Base-by-base conservation (phyloP, 768 basidiomycete species). In the Xerocomus potaroensis region DNA sequence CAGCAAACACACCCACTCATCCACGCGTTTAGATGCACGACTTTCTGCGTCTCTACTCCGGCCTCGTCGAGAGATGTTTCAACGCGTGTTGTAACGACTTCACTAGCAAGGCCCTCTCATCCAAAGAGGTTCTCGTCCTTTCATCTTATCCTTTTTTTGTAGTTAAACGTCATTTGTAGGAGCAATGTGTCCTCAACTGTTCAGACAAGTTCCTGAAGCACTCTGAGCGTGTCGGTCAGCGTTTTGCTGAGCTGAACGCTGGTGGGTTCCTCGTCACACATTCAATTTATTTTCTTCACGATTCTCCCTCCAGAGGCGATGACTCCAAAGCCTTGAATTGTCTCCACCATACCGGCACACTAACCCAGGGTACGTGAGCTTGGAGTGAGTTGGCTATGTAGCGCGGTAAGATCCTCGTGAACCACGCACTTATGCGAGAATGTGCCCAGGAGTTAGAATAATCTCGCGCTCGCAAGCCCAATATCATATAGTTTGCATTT, bases 191-290 rank as follows among this genome's bases (percentile, higher is more conserved):
- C 38, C 75, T 81, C 68, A 91, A 94, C 72, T 99, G 95, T 72
- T 79, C 92, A 18, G 95, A 97, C 75, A 99, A 98, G 69, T 97
- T 96, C 74, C 71, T 98, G 61, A 96, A 96, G 65, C 91, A 96
- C 64, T 92, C 92, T 10, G 93, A 97, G 64, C 77, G 93, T 41
- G 87, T 95, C 14, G 91, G 91, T 5, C 84, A 91, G 23, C 79
- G 93, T 37, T 96, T 95, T 62, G 91, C 91, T 36, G 93, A 95
- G 64, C 70, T 87, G 51, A 95, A 92, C 59, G 91, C 91, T 44
- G 93, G 93, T 92, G 54, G 49, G 87, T 73, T 14, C 27, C 22
- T 18, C 16, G 31, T 23, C 27, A 4, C 4, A 2, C 9, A 24
- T 33, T 5, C 12, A n/a, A n/a, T 21, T 18, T 6, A 5, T 27